Percentiles rank a stretch among this genome's conserved stretches.
Evolutionary conservation across 768 basidiomycete species (phyloP).

Genomic region (Scleroderma citrinum): DNA sequence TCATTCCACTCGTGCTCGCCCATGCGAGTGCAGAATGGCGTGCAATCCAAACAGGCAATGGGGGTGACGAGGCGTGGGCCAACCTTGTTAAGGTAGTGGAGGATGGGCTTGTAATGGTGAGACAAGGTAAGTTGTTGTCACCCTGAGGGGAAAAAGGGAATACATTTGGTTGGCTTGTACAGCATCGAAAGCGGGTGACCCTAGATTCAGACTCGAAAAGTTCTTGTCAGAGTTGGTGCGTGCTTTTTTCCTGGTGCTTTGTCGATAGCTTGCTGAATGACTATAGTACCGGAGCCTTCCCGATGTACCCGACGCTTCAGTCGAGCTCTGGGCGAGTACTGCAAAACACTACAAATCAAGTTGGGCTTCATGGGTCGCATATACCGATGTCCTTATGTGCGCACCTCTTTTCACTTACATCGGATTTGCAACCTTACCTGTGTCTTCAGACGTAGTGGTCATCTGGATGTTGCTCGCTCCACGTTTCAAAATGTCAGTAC

Average conservation of each 20-base stretch:
- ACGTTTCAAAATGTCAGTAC: constrained; percentile 60
- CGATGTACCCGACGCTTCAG: constrained; percentile 47
- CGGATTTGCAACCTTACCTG: constrained; percentile 3
- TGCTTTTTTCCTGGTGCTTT: constrained; percentile 9
- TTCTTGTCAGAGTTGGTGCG: constrained; percentile 72
- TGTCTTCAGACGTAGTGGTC: constrained; percentile 42
- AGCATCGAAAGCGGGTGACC: constrained; percentile 69
- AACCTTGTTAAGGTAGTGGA: constrained; percentile 54
- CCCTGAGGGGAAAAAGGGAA: neutral
- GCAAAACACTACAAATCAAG: constrained; percentile 62
- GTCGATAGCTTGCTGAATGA: neutral
- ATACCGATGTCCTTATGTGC: constrained; percentile 70
- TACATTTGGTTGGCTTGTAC: constrained; percentile 1
- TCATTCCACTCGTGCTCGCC: constrained; percentile 58
- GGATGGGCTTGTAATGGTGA: constrained; percentile 57
- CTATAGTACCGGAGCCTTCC: constrained; percentile 41
- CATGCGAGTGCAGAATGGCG: constrained; percentile 61
- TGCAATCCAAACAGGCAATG: constrained; percentile 39
- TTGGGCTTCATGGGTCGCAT: constrained; percentile 71
- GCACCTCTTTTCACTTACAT: constrained; percentile 17
- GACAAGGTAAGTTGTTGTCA: constrained; percentile 38
- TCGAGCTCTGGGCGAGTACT: constrained; percentile 60
- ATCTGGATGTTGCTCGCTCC: constrained; percentile 55
- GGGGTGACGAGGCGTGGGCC: constrained; percentile 48
- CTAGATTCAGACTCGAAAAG: constrained; percentile 75